Conservation (phyloP, 371 early-diverging fungal species). For the Mortierella sp. region DNA sequence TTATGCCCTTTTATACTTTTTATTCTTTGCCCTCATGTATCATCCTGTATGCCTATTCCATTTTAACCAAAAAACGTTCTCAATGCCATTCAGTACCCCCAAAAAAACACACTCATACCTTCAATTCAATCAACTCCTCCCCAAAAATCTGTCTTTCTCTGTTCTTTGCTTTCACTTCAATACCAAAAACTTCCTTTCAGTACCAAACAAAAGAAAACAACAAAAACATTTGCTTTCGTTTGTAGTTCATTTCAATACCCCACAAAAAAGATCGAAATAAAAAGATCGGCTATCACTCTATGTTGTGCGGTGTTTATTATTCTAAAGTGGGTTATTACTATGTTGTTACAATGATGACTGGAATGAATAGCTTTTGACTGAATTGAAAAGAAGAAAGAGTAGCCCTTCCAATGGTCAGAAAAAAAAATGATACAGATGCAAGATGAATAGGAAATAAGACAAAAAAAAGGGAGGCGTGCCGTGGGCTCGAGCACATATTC, state of each 20-base stretch:
- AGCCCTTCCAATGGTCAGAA: background rate
- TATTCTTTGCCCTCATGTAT: background rate
- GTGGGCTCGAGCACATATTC: too few species aligned
- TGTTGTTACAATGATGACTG: background rate
- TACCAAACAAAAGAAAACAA: slow-evolving; percentile 17
- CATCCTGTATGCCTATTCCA: background rate
- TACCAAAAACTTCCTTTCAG: background rate
- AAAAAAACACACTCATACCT: background rate
- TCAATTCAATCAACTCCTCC: background rate
- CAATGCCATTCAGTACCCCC: background rate
- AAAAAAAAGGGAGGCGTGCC: too few species aligned
- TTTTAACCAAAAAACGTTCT: background rate
- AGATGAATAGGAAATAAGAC: background rate
- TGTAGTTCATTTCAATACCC: slow-evolving; percentile 10
- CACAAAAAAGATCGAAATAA: slow-evolving; percentile 10
- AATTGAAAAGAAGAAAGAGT: background rate
- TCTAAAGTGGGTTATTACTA: background rate
- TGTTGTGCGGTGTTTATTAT: background rate
- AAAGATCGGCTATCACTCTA: slow-evolving; percentile 33
- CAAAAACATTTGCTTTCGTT: background rate
- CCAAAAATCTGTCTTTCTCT: background rate
- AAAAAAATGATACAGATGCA: background rate
- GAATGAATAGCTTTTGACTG: background rate
- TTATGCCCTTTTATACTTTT: background rate
- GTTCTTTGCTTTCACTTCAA: background rate